Conservation (phyloP, 495 filamentous ascomycete species). For the Neurospora cerealis region DNA sequence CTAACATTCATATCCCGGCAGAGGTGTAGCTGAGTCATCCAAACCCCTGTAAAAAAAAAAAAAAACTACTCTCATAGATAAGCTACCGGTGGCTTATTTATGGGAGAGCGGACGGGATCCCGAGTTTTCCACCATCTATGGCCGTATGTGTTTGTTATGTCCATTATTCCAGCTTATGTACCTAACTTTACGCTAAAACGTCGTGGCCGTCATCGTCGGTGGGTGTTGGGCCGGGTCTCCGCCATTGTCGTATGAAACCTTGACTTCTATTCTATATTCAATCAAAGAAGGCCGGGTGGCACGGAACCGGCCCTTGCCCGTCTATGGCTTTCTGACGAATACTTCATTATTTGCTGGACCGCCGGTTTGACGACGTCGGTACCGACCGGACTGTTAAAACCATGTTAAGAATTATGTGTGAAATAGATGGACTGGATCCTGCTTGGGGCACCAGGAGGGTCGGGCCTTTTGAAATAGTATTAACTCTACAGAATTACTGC, state of each 20-base stretch:
- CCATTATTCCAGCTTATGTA: accelerated
- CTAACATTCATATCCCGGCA: too few relatives aligned
- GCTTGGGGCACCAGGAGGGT: too few relatives aligned
- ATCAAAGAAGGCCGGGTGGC: background rate
- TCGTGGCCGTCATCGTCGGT: background rate
- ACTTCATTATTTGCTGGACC: background rate
- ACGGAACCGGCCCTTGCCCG: background rate
- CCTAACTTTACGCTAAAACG: too few relatives aligned
- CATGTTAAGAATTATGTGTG: background rate
- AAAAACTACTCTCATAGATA: too few relatives aligned
- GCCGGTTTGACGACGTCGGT: background rate
- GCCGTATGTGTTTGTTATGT: background rate
- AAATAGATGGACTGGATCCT: too few relatives aligned
- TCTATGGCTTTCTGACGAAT: background rate
- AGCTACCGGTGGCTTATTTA: background rate
- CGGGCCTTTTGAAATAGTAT: too few relatives aligned
- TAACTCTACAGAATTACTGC: background rate
- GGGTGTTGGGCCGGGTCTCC: too few relatives aligned
- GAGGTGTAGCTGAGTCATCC: too few relatives aligned
- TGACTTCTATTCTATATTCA: background rate
- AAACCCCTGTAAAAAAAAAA: too few relatives aligned
- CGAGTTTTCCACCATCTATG: background rate
- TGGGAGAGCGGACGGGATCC: background rate
- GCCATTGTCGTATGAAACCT: background rate
- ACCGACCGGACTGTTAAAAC: background rate